Base-by-base conservation (phyloP, 345 rosid species). In the Syzygium oleosum region DNA sequence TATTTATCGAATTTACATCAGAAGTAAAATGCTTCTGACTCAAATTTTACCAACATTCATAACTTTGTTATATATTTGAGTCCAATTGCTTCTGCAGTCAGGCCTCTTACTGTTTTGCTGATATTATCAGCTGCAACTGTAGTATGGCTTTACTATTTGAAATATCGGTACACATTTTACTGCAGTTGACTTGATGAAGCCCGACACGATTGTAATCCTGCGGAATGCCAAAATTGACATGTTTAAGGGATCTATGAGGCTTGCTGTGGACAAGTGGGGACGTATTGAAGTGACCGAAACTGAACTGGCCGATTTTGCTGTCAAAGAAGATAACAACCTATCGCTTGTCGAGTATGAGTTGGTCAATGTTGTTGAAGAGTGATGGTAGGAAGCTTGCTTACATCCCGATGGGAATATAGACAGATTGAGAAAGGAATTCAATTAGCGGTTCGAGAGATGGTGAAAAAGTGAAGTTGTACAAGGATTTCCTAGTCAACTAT, bases 201-300 rank as follows among this genome's bases (percentile, higher is more conserved):
- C 88, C 11, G 5, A 78, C 43, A 27, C 85, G 3, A 87, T 56
- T 38, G 85, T 87, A 49, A 87, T 87, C 77, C 79, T 87, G 65
- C 68, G 88, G 41, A 87, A 87, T 80, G 88, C 88, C 25, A 87
- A 80, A 59, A 87, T 87, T 2, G 88, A 87, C 88, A 87, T 87
- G 88, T 87, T 87, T 78, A 87, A 87, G 43, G 88, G 88, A 80
- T 79, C 88, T 17, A 87, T 87, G 88, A 87, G 88, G 85, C 88
- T 87, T 43, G 88, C 88, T 27, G 85, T 87, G 38, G 85, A 87
- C 88, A 87, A 87, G 46, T 87, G 88, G 88, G 88, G 88, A 21
- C 85, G 88, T 41, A 83, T 87, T 12, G 88, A 87, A 27, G 85
- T 55, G 43, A 87, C 85, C 12, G 55, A 87, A 25, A 87, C 85